Evolutionary conservation across 768 basidiomycete species (phyloP), one percentile per base, ranked within the genome.

Genomic region (Hortiboletus flavorubellus): DNA sequence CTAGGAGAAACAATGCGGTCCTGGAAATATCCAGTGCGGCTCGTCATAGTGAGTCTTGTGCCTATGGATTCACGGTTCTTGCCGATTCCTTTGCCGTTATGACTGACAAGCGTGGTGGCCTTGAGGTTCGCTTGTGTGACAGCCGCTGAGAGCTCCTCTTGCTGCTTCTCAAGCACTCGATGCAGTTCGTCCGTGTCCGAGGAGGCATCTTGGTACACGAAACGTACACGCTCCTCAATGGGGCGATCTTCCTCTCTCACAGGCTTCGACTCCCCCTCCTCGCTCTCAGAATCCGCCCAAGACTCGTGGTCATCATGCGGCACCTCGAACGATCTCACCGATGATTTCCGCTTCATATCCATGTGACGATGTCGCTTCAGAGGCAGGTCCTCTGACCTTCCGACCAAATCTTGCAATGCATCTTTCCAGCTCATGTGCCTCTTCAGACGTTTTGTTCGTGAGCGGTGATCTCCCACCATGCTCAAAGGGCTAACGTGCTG

Each of bases 1-100:
- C 89, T 91, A 0, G 97, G 96, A 4, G 94, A 87, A 56, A 99
- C 84, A 64, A 98, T 89, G 49, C 93, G 78, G 64, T 98, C 94
- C 69, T 94, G 92, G 76, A 95, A 94, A 72, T 89, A 94, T 3
- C 93, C 92, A 16, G 90, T 89, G 31, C 94, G 81, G 66, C 92
- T 95, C 6, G 94, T 95, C 94, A 98, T 98, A 1, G 94, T 93
- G 65, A 98, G 73, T 44, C 91, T 75, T 11, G 92, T 95, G 12
- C 93, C 93, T 61, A 95, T 86, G 14, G 86, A 84, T 51, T 80
- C 80, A 52, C 78, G 77, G 56, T 71, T 65, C 67, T 78, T 73
- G 60, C 50, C 61, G 58, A 55, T 68, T 54, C 40, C 58, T 54
- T 59, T 68, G 59, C 44, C 65, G 61, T 54, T 48, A 66, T 59